Percentiles rank a stretch among this genome's conserved stretches.
Evolutionary conservation across 768 basidiomycete species (phyloP).

Genomic region (Psilocybe cyanescens): DNA sequence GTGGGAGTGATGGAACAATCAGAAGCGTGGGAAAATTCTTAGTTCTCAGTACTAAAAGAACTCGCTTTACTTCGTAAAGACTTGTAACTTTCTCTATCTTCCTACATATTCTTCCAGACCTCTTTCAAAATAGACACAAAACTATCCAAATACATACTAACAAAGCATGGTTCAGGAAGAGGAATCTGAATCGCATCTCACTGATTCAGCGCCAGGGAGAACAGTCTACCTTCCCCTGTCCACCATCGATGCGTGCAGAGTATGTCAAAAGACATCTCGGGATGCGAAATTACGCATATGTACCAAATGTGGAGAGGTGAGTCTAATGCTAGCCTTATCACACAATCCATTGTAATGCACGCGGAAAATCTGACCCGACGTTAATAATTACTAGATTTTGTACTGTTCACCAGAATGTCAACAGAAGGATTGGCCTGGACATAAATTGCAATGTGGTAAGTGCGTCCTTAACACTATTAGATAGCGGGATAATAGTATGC

Average conservation of each 20-base stretch:
- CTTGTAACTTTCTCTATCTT: too few relatives aligned
- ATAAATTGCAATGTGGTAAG: conserved; percentile 12
- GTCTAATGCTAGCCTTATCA: neutral
- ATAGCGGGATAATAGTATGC: neutral
- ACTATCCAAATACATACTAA: too few relatives aligned
- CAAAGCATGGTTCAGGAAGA: too few relatives aligned
- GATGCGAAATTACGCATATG: conserved; percentile 2
- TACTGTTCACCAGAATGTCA: conserved; percentile 23
- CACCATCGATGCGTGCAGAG: neutral
- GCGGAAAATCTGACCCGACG: too few relatives aligned
- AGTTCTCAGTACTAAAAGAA: too few relatives aligned
- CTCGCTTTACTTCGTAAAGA: too few relatives aligned
- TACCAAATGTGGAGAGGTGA: conserved; percentile 1
- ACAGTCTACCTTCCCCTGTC: neutral
- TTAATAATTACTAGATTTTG: neutral
- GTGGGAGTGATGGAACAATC: too few relatives aligned
- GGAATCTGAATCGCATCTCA: too few relatives aligned
- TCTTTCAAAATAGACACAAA: too few relatives aligned
- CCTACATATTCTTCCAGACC: too few relatives aligned
- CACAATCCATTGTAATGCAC: neutral
- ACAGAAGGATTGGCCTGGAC: conserved; percentile 8
- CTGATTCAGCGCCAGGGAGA: neutral
- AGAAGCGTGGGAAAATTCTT: too few relatives aligned
- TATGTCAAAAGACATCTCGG: neutral
- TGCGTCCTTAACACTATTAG: neutral